Conservation (phyloP, 1,139 yeast species). For the Pichia sp. region DNA sequence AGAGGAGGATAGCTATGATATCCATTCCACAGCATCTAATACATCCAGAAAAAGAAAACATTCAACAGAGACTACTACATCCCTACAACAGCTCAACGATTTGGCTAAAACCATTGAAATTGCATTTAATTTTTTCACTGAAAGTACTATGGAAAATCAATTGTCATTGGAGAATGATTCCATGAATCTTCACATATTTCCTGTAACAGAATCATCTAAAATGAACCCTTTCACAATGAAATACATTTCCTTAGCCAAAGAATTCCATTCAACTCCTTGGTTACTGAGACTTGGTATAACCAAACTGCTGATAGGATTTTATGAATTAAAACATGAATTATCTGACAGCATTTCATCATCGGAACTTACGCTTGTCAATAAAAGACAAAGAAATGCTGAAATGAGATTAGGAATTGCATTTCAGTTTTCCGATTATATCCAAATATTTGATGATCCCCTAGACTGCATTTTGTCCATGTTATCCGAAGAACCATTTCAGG, state of each 20-base stretch:
- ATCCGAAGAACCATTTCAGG: conserved; percentile 4
- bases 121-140: conserved; percentile 19
- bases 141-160: conserved; percentile 21
- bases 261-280: conserved; percentile 35
- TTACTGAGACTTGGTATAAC: conserved; percentile 35
- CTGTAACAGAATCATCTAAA: conserved; percentile 10
- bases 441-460: conserved; percentile 8
- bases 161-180: conserved; percentile 28
- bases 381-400: conserved; percentile 3
- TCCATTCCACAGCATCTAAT: neutral
- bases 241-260: conserved; percentile 30
- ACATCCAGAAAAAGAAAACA: neutral
- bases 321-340: conserved; percentile 17
- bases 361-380: neutral
- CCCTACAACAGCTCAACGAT: conserved; percentile 10
- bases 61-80: neutral
- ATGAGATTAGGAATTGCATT: conserved; percentile 1
- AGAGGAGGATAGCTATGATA: neutral
- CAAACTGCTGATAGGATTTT: conserved; percentile 34
- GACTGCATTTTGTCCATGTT: conserved; percentile 12
- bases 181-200: conserved; percentile 25
- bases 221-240: conserved; percentile 35
- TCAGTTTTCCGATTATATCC: conserved; percentile 9
- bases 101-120: conserved; percentile 18
- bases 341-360: neutral